Conservation (phyloP, 208 protist genomes). For the Crithidia bombi region DNA sequence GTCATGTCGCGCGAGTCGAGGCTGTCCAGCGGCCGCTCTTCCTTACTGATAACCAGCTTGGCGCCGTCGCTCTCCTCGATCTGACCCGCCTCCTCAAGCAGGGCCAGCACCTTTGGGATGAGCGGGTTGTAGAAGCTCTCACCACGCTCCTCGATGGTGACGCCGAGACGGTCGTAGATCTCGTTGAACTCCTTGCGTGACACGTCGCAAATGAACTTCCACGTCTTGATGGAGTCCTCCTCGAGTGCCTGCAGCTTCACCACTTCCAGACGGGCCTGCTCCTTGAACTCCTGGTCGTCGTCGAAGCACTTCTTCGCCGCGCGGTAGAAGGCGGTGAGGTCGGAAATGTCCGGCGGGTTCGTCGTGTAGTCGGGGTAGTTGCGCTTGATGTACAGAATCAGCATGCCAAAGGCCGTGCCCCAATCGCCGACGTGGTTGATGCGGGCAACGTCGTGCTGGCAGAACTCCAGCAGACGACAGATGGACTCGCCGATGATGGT, state of each 20-base stretch:
- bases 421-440: constrained; percentile 99
- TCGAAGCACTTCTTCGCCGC: constrained; percentile 95
- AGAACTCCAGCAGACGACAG: constrained; percentile 94
- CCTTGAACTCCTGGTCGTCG: constrained; percentile 94
- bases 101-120: constrained; percentile 83
- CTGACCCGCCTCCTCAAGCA: constrained; percentile 82
- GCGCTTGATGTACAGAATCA: constrained; percentile 96
- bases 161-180: constrained; percentile 93
- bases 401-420: constrained; percentile 99
- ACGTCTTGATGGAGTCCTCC: constrained; percentile 79
- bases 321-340: constrained; percentile 96
- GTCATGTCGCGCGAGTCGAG: constrained; percentile 86
- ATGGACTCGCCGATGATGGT: constrained; percentile 98
- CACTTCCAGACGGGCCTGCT: constrained; percentile 88
- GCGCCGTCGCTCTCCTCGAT: constrained; percentile 89
- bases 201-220: constrained; percentile 94
- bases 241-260: constrained; percentile 91
- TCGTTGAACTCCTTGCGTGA: constrained; percentile 93
- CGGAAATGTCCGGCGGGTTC: constrained; percentile 90
- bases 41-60: constrained; percentile 82
- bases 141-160: constrained; percentile 89
- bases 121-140: constrained; percentile 97
- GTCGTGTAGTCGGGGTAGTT: constrained; percentile 91
- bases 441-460: constrained; percentile 92
- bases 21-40: constrained; percentile 56